Base-by-base conservation (phyloP, 805 yeast species). In the Jamesozyma spencerorum region DNA sequence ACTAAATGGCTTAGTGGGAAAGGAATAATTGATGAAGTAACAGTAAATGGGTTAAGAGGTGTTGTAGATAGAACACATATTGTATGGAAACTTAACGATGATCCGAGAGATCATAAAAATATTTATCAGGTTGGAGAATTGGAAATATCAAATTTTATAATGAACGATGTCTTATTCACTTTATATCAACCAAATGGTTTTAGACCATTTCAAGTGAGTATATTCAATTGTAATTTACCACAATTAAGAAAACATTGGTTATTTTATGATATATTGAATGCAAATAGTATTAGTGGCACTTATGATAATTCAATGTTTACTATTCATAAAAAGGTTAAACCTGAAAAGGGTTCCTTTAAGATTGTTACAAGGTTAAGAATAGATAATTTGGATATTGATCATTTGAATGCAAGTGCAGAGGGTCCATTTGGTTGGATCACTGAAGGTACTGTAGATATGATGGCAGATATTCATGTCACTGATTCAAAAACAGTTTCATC, bases 381-480 rank as follows among this genome's bases (percentile, higher is more conserved):
- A 29, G 97, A 92, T 57, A 79, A 86, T 22, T 72, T 92, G 41
- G 80, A 78, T 54, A 74, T 92, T 30, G 95, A 90, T 50, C 97
- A 92, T 62, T 64, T 92, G 43, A 92, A 92, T 56, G 75, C 85
- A 1, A 97, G 97, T 0, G 72, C 85, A 42, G 79, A 79, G 40
- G 98, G 99, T 0, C 95, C 97, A 11, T 86, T 92, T 62, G 97
- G 97, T 5, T 92, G 99, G 99, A 90, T 92, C 41, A 78, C 85
- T 5, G 72, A 75, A 46, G 98, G 99, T 12, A 78, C 78, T 38
- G 97, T 90, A 18, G 97, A 92, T 60, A 81, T 92, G 79, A 66
- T 85, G 47, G 97, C 96, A 6, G 97, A 92, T 55, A 77, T 90
- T 14, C 75, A 80, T 71, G 78, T 87, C 2, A 94, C 95, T 0